These are phyloP conservation scores for Pleurotus salmoneostramineus DNA, from an alignment of 768 basidiomycete genomes.

Conservation along the genomic window DNA sequence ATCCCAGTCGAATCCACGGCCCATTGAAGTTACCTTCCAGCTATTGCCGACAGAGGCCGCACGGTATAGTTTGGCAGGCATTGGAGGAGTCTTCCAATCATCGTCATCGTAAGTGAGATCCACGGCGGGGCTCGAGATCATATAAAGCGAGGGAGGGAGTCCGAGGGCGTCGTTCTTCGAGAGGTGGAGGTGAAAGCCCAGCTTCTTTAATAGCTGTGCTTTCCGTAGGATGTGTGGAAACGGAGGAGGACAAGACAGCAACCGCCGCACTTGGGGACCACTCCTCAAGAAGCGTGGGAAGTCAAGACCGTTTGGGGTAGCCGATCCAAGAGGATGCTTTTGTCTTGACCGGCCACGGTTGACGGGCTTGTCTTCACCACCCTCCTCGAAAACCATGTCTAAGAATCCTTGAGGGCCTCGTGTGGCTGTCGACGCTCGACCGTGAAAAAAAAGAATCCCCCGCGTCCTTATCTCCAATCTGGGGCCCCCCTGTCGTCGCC, in stretches of 20 bases:
- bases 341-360: constrained; percentile 2
- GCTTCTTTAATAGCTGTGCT: not conserved
- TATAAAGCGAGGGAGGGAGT: constrained; percentile 26
- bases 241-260: constrained; percentile 9
- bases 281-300: constrained; percentile 6
- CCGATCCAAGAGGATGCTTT: constrained; percentile 1
- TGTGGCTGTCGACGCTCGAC: not conserved
- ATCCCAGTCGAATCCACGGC: constrained; percentile 78
- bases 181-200: not conserved
- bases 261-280: constrained; percentile 5
- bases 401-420: not conserved
- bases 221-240: constrained; percentile 1
- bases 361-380: not conserved
- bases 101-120: constrained; percentile 68
- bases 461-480: constrained; percentile 6
- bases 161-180: not conserved
- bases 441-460: not conserved
- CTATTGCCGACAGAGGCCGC: constrained; percentile 70
- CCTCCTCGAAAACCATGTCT: not conserved
- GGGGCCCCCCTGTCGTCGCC: not conserved
- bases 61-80: constrained; percentile 48
- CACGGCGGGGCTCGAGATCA: constrained; percentile 57
- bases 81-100: constrained; percentile 58
- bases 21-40: constrained; percentile 84
- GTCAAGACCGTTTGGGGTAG: not conserved